phyloP scores from a whole-genome alignment of 2,329 filamentous ascomycete genomes.

The Xylariales sp. region DNA sequence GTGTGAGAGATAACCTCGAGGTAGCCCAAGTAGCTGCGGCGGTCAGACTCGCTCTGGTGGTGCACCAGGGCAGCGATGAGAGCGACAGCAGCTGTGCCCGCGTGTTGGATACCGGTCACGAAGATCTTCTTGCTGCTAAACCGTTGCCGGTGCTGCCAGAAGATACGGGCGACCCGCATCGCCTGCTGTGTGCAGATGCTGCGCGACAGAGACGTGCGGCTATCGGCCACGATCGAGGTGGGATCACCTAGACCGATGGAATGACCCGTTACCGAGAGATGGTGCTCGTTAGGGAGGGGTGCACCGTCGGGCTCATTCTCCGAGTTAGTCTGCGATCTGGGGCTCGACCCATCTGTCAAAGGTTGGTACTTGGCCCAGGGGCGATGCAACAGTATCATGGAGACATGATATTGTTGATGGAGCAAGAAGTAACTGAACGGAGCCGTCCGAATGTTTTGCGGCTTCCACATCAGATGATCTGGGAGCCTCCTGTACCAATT shows the following conservation, averaged over 20 bases:
- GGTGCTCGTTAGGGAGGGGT: constrained; percentile 9
- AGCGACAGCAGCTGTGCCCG: constrained; percentile 49
- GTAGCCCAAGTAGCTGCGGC: constrained; percentile 37
- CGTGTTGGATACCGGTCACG: constrained; percentile 47
- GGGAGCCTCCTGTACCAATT: constrained; percentile 50
- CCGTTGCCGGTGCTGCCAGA: constrained; percentile 49
- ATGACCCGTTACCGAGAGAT: constrained; percentile 6
- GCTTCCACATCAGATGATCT: constrained; percentile 43
- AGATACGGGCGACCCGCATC: constrained; percentile 46
- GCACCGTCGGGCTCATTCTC: constrained; percentile 16
- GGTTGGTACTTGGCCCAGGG: constrained; percentile 49
- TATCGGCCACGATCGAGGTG: constrained; percentile 31
- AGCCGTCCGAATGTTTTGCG: constrained; percentile 43
- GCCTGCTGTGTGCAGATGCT: constrained; percentile 52
- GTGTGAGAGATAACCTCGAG: constrained; percentile 48
- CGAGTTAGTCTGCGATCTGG: constrained; percentile 27
- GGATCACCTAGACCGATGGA: constrained; percentile 25
- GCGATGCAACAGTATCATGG: constrained; percentile 47
- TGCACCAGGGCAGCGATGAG: constrained; percentile 44
- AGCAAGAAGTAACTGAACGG: constrained; percentile 49
- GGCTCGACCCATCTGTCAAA: constrained; percentile 25
- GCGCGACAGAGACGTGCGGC: constrained; percentile 40
- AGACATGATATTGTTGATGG: constrained; percentile 52
- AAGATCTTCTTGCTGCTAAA: constrained; percentile 48
- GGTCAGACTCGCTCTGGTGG: constrained; percentile 28